Base-by-base conservation (phyloP, 805 yeast genomes). In the Candida lessepsii region DNA sequence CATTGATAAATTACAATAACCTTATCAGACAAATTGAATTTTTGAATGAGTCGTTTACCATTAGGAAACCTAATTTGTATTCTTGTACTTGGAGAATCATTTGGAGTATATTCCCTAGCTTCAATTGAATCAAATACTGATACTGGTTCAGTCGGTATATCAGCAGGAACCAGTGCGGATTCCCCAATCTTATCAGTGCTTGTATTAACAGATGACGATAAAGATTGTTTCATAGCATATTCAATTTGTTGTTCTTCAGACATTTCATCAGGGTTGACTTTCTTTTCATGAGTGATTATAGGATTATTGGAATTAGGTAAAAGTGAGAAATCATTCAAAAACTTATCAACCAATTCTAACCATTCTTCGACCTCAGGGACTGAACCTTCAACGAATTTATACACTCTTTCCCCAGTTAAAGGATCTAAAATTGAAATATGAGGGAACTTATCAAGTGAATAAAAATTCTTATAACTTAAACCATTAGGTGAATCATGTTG, bases 341-440 rank as follows among this genome's bases (percentile, higher is more conserved):
- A 93, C 28, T 80, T 82, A 29, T 79, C 74, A 3, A 86, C 78
- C 37, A 86, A 87, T 28, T 74, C 72, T 7, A 82, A 58, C 79
- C 90, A 90, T 14, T 62, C 68, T 3, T 73, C 71, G 0, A 74
- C 68, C 14, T 65, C 64, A 0, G 95, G 95, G 1, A 79, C 81
- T 21, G 61, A 63, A 1, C 76, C 77, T 32, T 69, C 73, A n/a
- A 71, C 65, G 96, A 97, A 93, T 39, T 71, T 71, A 49, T 76
- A 75, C 41, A 88, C 75, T 44, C 95, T 73, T 61, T 93, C 99
- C 16, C 98, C 98, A 0, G 99, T 93, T 58, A 90, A 79, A 2
- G 99, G 97, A 55, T 93, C 99, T 36, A 93, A 58, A 28, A 93
- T 86, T 1, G 96, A 86, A 29, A 93, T 81, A 58, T 93, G 97